Conservation (phyloP, 306 rosid species). For the Psophocarpus tetragonolobus region DNA sequence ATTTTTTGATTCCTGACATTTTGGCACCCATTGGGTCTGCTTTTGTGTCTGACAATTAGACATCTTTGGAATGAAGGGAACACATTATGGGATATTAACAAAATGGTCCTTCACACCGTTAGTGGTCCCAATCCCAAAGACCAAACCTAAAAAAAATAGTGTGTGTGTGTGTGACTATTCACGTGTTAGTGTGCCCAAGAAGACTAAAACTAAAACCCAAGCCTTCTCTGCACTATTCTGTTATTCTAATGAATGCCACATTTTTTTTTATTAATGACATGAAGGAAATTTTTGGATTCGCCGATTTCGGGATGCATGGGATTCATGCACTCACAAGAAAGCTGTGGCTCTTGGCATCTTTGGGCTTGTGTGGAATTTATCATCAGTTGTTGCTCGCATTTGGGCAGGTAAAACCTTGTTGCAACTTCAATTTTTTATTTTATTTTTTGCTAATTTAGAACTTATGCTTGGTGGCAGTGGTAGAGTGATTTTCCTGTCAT, state of each 20-base stretch:
- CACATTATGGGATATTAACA: neutral
- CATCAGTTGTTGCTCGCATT: constrained; percentile 72
- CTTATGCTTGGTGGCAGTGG: neutral
- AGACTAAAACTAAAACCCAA: constrained; percentile 8
- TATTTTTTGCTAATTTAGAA: neutral
- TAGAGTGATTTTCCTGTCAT: too few species aligned
- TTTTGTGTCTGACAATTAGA: neutral
- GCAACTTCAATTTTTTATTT: neutral
- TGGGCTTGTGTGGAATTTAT: constrained; percentile 73
- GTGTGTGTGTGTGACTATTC: neutral
- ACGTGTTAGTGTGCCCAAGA: neutral
- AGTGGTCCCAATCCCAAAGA: constrained; percentile 31
- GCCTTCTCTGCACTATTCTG: neutral
- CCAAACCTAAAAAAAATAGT: neutral
- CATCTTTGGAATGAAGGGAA: neutral
- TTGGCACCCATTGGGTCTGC: neutral
- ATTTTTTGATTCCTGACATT: neutral
- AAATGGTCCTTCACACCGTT: constrained; percentile 23
- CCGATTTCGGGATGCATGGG: constrained; percentile 80
- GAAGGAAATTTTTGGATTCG: constrained; percentile 75
- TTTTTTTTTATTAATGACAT: neutral
- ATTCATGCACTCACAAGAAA: constrained; percentile 82
- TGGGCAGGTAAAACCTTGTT: constrained; percentile 76
- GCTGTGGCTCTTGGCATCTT: constrained; percentile 60
- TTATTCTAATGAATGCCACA: neutral